Conservation (phyloP, 331 rosid species). For the Malus hybrid region DNA sequence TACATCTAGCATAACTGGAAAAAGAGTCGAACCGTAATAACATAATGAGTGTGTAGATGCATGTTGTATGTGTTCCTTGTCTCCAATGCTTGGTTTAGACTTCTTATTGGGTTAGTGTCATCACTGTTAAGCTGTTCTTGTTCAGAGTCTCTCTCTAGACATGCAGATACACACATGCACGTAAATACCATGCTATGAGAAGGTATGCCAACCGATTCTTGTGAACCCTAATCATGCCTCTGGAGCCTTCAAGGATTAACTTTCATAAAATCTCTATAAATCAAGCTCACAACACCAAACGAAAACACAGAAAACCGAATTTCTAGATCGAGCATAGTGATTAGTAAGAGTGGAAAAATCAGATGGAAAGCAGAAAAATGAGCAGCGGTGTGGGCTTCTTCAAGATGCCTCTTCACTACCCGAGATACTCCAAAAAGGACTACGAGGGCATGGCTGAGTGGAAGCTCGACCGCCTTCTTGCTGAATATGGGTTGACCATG, state of each 20-base stretch:
- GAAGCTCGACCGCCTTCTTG: constrained; percentile 42
- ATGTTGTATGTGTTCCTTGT: not conserved
- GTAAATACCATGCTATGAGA: constrained; percentile 12
- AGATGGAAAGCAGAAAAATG: constrained; percentile 39
- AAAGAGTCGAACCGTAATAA: not conserved
- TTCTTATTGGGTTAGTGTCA: not conserved
- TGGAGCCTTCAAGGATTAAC: not conserved
- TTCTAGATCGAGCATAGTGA: not conserved
- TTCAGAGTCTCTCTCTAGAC: not conserved
- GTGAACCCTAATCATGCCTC: constrained; percentile 18
- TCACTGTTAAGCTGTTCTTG: not conserved
- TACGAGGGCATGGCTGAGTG: constrained; percentile 72
- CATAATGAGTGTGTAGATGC: not conserved
- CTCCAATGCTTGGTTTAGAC: not conserved
- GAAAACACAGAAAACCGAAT: not conserved
- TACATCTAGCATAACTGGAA: not conserved
- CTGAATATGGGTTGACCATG: constrained; percentile 56
- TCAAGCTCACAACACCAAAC: not conserved
- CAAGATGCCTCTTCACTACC: constrained; percentile 83
- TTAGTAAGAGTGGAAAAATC: not conserved
- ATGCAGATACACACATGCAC: not conserved
- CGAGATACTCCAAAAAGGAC: constrained; percentile 57
- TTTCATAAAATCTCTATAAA: not conserved
- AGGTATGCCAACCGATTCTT: constrained; percentile 33
- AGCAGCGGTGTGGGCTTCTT: constrained; percentile 22